Evolutionary conservation across 2,329 filamentous ascomycete species (phyloP).

Genomic region (Elsinoe perseae): DNA sequence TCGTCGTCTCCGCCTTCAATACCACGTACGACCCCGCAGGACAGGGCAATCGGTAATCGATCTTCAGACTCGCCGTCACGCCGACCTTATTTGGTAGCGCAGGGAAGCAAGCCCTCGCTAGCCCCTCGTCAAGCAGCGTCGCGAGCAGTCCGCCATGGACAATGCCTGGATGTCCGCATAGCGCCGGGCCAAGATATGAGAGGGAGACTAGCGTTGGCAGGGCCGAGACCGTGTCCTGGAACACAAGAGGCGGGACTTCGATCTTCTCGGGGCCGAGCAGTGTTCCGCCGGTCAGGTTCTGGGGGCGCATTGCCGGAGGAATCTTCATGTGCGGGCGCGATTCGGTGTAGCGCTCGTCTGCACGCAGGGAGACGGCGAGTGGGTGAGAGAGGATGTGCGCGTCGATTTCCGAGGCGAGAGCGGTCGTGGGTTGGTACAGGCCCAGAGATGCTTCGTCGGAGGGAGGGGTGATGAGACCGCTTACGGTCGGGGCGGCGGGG

Average conservation of each 20-base stretch:
- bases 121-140: conserved; percentile 84
- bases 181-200: conserved; percentile 65
- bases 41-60: conserved; percentile 75
- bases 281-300: conserved; percentile 76
- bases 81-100: conserved; percentile 79
- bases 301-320: conserved; percentile 57
- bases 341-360: conserved; percentile 60
- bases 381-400: conserved; percentile 67
- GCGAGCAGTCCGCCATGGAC: conserved; percentile 85
- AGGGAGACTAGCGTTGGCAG: conserved; percentile 56
- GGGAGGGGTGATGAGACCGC: conserved; percentile 46
- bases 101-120: conserved; percentile 80
- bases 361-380: conserved; percentile 60
- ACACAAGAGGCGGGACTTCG: conserved; percentile 71
- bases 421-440: conserved; percentile 54
- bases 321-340: conserved; percentile 83
- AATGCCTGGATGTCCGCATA: conserved; percentile 86
- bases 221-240: conserved; percentile 45
- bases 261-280: conserved; percentile 68
- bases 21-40: conserved; percentile 69
- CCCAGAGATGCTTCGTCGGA: conserved; percentile 66
- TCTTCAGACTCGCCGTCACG: conserved; percentile 76
- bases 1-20: conserved; percentile 68
- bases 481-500: conserved; percentile 45
- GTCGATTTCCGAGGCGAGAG: conserved; percentile 52